A percentile compares a stretch with the other conserved stretches of the same genome.
phyloP scores from a whole-genome alignment of 306 rosid genomes.

The Hippophae rhamnoides region DNA sequence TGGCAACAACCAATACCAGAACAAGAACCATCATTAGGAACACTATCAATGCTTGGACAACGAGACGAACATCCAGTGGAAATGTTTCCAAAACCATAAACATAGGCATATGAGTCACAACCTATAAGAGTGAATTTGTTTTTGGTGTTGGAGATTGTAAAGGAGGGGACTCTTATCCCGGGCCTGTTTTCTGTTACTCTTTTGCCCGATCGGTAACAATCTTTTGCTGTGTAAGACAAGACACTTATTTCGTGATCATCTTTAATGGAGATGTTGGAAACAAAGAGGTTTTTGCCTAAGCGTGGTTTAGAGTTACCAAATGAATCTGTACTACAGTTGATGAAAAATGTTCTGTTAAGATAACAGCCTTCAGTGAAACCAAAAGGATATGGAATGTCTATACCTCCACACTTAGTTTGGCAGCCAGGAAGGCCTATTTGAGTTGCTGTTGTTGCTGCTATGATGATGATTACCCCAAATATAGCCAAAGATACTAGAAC shows the following conservation, averaged over 20 bases:
- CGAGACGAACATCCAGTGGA: background rate
- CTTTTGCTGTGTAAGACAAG: background rate
- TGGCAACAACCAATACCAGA: background rate
- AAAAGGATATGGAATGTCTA: constrained; percentile 1
- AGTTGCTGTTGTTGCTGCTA: background rate
- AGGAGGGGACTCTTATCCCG: background rate
- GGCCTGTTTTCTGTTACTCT: background rate
- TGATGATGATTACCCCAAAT: background rate
- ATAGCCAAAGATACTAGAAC: background rate
- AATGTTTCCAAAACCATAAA: background rate
- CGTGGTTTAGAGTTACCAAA: background rate
- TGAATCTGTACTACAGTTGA: background rate
- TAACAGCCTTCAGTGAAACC: background rate
- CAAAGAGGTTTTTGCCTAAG: background rate
- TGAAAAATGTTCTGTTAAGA: background rate
- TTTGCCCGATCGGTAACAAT: background rate
- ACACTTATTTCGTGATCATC: background rate
- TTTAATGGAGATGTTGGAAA: background rate
- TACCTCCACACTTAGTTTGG: background rate
- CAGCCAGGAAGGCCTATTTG: background rate
- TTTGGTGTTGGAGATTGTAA: background rate
- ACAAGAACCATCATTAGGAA: background rate
- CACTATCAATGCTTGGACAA: background rate
- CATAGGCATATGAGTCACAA: background rate
- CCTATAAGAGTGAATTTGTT: background rate